phyloP scores from a whole-genome alignment of 1,284 basidiomycete genomes.

The Mrakiaceae sp. region DNA sequence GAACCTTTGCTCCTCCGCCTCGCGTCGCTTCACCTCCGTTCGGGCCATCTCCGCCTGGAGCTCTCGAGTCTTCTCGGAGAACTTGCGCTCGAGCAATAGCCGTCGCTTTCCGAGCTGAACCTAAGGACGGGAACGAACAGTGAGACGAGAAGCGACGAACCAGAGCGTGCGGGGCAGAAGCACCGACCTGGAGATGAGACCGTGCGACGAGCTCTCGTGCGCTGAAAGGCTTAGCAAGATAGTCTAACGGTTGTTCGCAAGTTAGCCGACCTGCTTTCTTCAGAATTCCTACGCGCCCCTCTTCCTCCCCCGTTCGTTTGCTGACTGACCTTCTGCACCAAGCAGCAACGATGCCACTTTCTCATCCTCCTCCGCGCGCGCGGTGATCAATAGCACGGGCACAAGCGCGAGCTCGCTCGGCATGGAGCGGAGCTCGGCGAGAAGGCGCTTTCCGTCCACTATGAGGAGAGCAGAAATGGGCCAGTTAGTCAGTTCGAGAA shows the following conservation, averaged over 20 bases:
- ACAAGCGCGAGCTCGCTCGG: conserved; percentile 19
- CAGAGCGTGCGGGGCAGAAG: conserved; percentile 27
- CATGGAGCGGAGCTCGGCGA: conserved; percentile 22
- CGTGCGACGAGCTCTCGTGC: conserved; percentile 38
- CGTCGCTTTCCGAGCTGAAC: conserved; percentile 31
- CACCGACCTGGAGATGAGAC: conserved; percentile 24
- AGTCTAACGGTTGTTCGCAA: conserved; percentile 19
- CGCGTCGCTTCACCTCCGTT: conserved; percentile 30
- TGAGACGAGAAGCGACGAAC: neutral
- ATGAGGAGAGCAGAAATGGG: too few relatives aligned
- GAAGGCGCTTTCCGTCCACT: conserved; percentile 22
- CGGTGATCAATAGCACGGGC: conserved; percentile 28
- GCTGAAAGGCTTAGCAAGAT: conserved; percentile 30
- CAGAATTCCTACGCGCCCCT: too few relatives aligned
- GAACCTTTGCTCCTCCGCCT: conserved; percentile 25
- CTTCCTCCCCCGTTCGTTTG: too few relatives aligned
- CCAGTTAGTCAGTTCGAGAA: too few relatives aligned
- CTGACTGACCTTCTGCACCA: conserved; percentile 33
- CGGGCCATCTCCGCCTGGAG: conserved; percentile 28
- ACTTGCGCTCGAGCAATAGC: conserved; percentile 27
- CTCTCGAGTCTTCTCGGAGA: conserved; percentile 30
- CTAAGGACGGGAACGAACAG: neutral
- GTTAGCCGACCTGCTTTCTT: too few relatives aligned
- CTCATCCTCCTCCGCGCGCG: conserved; percentile 6
- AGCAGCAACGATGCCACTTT: conserved; percentile 31